Conservation (phyloP, 1,284 basidiomycete species). For the Pseudozyma hubeiensis region DNA sequence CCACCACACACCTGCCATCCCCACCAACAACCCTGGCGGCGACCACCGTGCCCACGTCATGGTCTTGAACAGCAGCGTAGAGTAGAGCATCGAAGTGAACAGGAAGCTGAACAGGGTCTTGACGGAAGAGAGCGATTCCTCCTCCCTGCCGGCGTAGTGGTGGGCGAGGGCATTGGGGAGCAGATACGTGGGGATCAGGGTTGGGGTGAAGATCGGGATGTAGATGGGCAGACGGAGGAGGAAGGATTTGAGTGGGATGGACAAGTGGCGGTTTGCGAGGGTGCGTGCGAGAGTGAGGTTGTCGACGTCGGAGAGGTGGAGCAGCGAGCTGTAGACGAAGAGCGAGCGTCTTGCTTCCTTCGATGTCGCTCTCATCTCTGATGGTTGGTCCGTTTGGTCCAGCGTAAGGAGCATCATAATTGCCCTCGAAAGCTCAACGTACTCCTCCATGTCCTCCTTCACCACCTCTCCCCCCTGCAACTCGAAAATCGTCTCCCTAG, state of each 20-base stretch:
- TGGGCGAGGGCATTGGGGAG: constrained; percentile 28
- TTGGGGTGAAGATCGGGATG: constrained; percentile 23
- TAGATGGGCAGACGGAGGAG: constrained; percentile 30
- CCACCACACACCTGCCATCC: constrained; percentile 27
- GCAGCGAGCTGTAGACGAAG: constrained; percentile 26
- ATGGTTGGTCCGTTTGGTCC: not conserved
- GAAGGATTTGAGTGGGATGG: constrained; percentile 9
- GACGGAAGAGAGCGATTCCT: constrained; percentile 41
- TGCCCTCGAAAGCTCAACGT: constrained; percentile 26
- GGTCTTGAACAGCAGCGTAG: constrained; percentile 22
- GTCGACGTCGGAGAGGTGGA: constrained; percentile 25
- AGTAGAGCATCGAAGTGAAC: constrained; percentile 24
- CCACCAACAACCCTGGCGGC: constrained; percentile 32
- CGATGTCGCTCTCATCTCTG: not conserved
- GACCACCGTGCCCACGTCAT: constrained; percentile 30
- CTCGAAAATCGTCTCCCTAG: constrained; percentile 85
- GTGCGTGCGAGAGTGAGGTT: constrained; percentile 16
- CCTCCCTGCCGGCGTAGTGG: constrained; percentile 39
- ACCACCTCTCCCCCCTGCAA: not conserved
- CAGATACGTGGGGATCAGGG: constrained; percentile 40
- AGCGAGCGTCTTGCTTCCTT: constrained; percentile 13
- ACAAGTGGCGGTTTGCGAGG: not conserved
- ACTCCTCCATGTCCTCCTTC: constrained; percentile 18
- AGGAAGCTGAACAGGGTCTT: constrained; percentile 40
- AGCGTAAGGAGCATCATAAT: constrained; percentile 28